Percentiles rank a stretch among this genome's conserved stretches.
Evolutionary conservation across 148 eudicot species (phyloP).

Genomic region (Vaccinium myrtillus): DNA sequence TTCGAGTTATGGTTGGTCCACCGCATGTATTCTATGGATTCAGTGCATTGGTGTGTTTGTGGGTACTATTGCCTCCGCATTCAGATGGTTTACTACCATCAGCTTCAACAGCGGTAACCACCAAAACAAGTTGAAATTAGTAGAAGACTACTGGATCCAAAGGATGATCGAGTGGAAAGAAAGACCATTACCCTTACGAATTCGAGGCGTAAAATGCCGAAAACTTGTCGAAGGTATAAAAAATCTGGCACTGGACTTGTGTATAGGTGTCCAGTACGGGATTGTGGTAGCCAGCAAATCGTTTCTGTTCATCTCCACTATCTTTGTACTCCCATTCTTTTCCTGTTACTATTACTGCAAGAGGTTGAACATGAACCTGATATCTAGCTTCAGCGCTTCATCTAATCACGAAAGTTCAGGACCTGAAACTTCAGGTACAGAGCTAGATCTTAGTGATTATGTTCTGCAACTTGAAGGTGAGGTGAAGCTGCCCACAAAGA

Average conservation of each 20-base stretch:
- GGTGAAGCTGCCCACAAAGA: neutral
- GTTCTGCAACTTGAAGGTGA: too few relatives aligned
- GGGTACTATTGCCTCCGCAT: slow-evolving; percentile 25
- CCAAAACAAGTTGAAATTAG: neutral
- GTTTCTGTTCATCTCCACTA: slow-evolving; percentile 1
- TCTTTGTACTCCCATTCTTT: neutral
- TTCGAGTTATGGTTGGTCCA: slow-evolving; percentile 31
- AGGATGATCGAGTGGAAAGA: slow-evolving; percentile 25
- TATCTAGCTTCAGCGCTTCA: too few relatives aligned
- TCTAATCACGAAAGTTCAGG: neutral
- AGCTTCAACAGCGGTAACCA: neutral
- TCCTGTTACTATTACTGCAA: neutral
- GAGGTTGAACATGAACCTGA: neutral
- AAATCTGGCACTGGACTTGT: neutral
- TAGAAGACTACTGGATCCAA: slow-evolving; percentile 29
- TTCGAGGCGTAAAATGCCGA: neutral
- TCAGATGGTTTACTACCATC: slow-evolving; percentile 25
- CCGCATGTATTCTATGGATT: neutral
- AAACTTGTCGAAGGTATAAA: slow-evolving; percentile 12
- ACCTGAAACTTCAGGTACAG: slow-evolving; percentile 1
- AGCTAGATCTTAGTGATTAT: too few relatives aligned
- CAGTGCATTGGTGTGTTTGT: slow-evolving; percentile 23
- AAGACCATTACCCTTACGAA: slow-evolving; percentile 9
- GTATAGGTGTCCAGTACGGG: slow-evolving; percentile 19
- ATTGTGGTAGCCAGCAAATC: slow-evolving; percentile 20